Evolutionary conservation across 768 basidiomycete genomes (phyloP), one percentile per base, ranked within the genome.

Genomic region (Lentinula raphanica): DNA sequence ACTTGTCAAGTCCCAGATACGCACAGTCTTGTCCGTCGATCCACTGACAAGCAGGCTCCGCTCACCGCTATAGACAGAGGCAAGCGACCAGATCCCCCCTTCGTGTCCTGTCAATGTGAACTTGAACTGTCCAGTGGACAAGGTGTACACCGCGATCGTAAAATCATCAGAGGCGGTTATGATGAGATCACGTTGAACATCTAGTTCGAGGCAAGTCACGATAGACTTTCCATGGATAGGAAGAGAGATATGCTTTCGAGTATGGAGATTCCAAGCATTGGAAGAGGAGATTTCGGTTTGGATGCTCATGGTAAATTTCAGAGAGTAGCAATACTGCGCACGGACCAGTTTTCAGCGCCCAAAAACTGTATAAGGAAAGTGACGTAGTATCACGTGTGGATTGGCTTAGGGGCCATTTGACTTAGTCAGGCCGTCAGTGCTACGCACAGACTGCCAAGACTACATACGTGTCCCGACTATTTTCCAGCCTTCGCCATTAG

Each of bases 81-180:
- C 88, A 19, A 98, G 76, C n/a, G 95, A 94, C 95, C 95, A 98
- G 2, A 98, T 93, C 15, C 95, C 95, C 50, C 95, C 95, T 63
- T 94, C 90, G 65, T 98, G 95, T 3, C 95, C 96, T 58, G 89
- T 80, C 40, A 98, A 79, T 1, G 86, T 82, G 44, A 82, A 84
- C 5, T 88, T 70, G 23, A 91, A 79, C 39, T 83, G 79, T 13
- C 96, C 96, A 0, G 88, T 90, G 25, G 80, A 69, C 17, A 92
- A 94, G 23, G 87, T 88, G 69, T 96, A 98, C 44, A 98, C 86
- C 66, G 95, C 91, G 67, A 98, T 96, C 3, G 92, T 91, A 65
- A 97, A 92, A 71, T 98, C 95, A 71, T 98, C 96, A 0, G 94
- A 96, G 8, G 96, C 95, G 8, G 92, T 94, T 66, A 98, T 92